A percentile compares a stretch with the other conserved stretches of the same genome.
Evolutionary conservation across 441 rosid species (phyloP).

Genomic region (Gossypium schwendimanii): DNA sequence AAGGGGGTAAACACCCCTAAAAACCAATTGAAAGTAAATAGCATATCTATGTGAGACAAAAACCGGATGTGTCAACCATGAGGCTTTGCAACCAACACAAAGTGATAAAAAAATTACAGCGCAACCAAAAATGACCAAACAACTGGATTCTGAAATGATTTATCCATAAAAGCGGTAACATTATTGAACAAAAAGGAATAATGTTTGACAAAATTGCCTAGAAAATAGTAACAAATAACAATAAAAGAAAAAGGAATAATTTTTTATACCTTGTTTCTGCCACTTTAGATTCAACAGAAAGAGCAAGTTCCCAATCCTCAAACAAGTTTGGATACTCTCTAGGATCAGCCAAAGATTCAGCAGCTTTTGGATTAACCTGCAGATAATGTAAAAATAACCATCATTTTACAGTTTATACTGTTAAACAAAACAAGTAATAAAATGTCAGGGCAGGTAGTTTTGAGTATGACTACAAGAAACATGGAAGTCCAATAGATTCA

Average conservation of each 20-base stretch:
- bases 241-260: background rate
- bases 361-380: slow-evolving; percentile 93
- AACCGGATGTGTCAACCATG: background rate
- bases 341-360: slow-evolving; percentile 97
- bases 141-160: background rate
- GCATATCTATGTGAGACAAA: background rate
- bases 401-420: background rate
- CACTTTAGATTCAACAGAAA: slow-evolving; percentile 64
- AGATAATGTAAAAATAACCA: slow-evolving; percentile 17
- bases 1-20: slow-evolving; percentile 56
- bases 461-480: background rate
- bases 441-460: background rate
- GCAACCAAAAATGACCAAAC: slow-evolving; percentile 1
- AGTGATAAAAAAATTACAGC: background rate
- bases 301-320: slow-evolving; percentile 94
- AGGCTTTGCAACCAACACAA: background rate
- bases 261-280: slow-evolving; percentile 61
- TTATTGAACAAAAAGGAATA: background rate
- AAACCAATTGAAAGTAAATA: slow-evolving; percentile 25
- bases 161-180: background rate
- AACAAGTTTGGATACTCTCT: slow-evolving; percentile 88
- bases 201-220: slow-evolving; percentile 17
- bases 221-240: background rate
- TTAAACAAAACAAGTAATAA: background rate
- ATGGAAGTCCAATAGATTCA: background rate